Base-by-base conservation (phyloP, 2,329 filamentous ascomycete genomes). In the Penicillium brasilianum region DNA sequence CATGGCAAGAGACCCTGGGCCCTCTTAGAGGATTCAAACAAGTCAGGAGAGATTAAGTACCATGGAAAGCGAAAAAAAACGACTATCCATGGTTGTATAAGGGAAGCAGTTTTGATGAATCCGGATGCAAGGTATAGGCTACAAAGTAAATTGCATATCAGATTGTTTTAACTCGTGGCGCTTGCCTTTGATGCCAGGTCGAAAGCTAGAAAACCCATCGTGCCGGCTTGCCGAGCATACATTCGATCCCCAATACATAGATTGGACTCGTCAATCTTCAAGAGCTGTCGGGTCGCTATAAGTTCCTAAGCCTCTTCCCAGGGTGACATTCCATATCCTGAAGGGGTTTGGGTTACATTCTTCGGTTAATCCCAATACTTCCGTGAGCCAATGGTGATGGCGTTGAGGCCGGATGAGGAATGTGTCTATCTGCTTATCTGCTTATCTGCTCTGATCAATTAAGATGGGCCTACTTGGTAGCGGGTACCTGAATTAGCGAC, bases 281-380 rank as follows among this genome's bases (percentile, higher is more conserved):
- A 48, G 36, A 43, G 5, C 10, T n/a, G 10, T n/a, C 1, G 10
- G 63, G 53, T 57, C 57, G 34, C 50, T 39, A n/a, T 25, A 18
- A 18, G 48, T n/a, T 39, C 28, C 9, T 25, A 20, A 48, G 18
- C 16, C 16, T 55, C 25, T 14, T 51, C 32, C 32, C 22, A 25
- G 28, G 54, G 37, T 57, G 61, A 51, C 63, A 66, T 66, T 66
- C 57, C 61, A 56, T 25, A 48, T 43, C 52, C 52, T 1, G n/a
- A 43, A 48, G 25, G 16, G 32, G 53, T 25, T 50, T 44, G 36
- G 55, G 64, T 66, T 63, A 48, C 64, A 67, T 67, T 67, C 65
- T 36, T 63, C 37, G 58, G 57, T 53, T 43, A 30, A 44, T 43
- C 16, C 16, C 13, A 10, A 59, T 59, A 48, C 41, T 58, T 63